A percentile compares a stretch with the other conserved stretches of the same genome.
These are phyloP conservation scores for Kazachstania sp. DNA, from an alignment of 1,139 yeast species.

Conservation along the genomic window DNA sequence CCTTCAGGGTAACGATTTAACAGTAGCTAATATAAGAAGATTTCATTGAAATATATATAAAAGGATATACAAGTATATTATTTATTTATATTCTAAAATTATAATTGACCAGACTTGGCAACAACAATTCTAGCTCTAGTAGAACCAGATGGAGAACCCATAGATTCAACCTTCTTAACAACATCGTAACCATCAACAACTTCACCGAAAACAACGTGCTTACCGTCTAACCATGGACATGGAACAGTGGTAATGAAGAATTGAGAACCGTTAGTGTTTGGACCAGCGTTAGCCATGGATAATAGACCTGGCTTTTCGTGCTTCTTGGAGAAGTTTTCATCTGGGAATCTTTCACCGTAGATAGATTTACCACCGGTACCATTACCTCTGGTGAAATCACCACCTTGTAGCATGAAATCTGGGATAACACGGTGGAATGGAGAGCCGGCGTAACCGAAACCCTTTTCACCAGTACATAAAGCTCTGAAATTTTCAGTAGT, in stretches of 20 bases:
- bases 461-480: conserved; percentile 93
- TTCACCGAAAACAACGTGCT: conserved; percentile 98
- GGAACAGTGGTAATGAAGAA: conserved; percentile 97
- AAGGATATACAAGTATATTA: background rate
- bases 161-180: conserved; percentile 83
- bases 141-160: conserved; percentile 79
- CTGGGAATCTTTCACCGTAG: conserved; percentile 93
- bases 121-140: conserved; percentile 72
- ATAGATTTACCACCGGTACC: conserved; percentile 99
- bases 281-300: conserved; percentile 99
- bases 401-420: conserved; percentile 98
- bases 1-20: too few relatives aligned
- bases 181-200: conserved; percentile 83
- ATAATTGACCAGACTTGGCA: conserved; percentile 79
- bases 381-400: conserved; percentile 90
- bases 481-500: conserved; percentile 98
- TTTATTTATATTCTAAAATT: conserved; percentile 20
- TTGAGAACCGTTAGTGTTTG: conserved; percentile 99
- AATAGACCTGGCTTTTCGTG: conserved; percentile 92
- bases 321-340: conserved; percentile 81
- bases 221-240: conserved; percentile 96
- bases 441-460: conserved; percentile 87
- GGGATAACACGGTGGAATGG: conserved; percentile 98
- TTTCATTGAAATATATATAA: background rate
- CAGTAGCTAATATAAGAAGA: background rate